phyloP scores from a whole-genome alignment of 129 eudicot genomes.

The Saposhnikovia divaricata region DNA sequence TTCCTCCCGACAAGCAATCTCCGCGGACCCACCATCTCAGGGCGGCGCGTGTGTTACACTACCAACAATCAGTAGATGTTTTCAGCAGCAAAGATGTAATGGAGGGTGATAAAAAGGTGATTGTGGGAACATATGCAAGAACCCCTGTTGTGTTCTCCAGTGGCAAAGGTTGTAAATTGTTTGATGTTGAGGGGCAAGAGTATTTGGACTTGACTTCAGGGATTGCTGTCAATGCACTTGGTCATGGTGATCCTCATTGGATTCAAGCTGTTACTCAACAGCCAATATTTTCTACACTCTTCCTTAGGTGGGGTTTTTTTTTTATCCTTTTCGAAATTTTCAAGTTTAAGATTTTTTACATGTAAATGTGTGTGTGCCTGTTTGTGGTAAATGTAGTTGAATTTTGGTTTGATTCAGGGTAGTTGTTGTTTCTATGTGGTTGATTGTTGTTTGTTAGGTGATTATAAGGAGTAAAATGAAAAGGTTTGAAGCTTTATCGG shows the following conservation, averaged over 20 bases:
- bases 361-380: background rate
- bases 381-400: background rate
- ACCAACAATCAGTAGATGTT: background rate
- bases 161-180: slow-evolving; percentile 79
- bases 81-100: slow-evolving; percentile 36
- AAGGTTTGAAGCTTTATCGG: background rate
- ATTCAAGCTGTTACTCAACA: slow-evolving; percentile 44
- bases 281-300: slow-evolving; percentile 46
- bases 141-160: slow-evolving; percentile 54
- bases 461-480: background rate
- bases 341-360: too few relatives aligned
- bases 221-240: slow-evolving; percentile 87
- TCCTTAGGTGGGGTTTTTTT: slow-evolving; percentile 47
- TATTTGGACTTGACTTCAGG: slow-evolving; percentile 79
- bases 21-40: background rate
- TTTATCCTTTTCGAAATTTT: too few relatives aligned
- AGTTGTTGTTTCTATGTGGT: background rate
- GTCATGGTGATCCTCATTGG: slow-evolving; percentile 90
- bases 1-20: background rate
- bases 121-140: slow-evolving; percentile 80
- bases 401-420: background rate
- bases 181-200: slow-evolving; percentile 68
- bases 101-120: slow-evolving; percentile 39
- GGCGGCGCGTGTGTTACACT: background rate
- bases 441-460: background rate